Evolutionary conservation across 2,329 filamentous ascomycete genomes (phyloP).

Genomic region (Purpureocillium lavendulum): DNA sequence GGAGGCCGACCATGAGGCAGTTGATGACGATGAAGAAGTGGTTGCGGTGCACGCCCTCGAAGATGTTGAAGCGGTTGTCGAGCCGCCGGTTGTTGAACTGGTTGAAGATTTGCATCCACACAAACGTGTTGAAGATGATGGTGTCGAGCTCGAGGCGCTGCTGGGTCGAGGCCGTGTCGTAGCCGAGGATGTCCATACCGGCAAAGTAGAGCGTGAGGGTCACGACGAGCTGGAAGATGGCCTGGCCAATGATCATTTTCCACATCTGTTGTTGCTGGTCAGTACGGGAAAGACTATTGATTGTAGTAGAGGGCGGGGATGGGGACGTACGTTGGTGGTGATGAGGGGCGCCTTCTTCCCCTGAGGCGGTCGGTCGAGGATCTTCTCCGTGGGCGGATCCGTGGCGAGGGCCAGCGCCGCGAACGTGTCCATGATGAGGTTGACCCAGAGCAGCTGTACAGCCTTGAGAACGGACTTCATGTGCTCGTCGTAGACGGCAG

Average conservation of each 20-base stretch:
- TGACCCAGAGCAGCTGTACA: conserved; percentile 61
- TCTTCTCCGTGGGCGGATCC: conserved; percentile 48
- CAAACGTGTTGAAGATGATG: conserved; percentile 61
- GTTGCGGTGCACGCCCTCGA: conserved; percentile 72
- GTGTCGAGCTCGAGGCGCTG: conserved; percentile 39
- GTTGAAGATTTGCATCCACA: conserved; percentile 71
- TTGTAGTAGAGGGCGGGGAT: too few species aligned
- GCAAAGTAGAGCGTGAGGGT: conserved; percentile 52
- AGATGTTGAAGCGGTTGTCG: conserved; percentile 82
- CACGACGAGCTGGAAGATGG: conserved; percentile 51
- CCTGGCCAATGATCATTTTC: conserved; percentile 58
- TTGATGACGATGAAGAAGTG: conserved; percentile 78
- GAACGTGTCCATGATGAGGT: conserved; percentile 63
- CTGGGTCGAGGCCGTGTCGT: conserved; percentile 25
- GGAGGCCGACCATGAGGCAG: conserved; percentile 72
- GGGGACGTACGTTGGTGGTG: conserved; percentile 32
- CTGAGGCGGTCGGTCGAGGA: conserved; percentile 45
- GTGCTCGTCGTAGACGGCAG: conserved; percentile 45
- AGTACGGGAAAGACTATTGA: too few species aligned
- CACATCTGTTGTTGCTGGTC: conserved; percentile 37
- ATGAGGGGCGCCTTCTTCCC: conserved; percentile 65
- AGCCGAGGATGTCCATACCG: conserved; percentile 45
- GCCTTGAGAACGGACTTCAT: conserved; percentile 55
- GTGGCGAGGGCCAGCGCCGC: conserved; percentile 58
- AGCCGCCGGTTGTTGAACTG: conserved; percentile 32